Evolutionary conservation across 345 rosid species (phyloP), one percentile per base, ranked within the genome.

Genomic region (Salix brachista): DNA sequence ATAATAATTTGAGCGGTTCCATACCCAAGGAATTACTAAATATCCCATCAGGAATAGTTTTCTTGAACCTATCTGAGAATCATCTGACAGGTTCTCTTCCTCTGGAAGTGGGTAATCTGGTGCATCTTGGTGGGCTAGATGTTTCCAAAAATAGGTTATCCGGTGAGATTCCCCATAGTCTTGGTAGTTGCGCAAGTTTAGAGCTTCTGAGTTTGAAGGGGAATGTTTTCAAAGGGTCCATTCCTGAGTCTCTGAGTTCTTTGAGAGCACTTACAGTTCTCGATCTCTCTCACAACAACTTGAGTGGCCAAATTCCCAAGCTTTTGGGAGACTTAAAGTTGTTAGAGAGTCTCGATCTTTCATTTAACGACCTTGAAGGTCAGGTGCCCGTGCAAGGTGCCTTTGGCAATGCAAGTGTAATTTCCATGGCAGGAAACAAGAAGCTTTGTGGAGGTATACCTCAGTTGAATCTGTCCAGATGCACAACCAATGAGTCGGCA

Each of bases 371-470:
- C 56, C 3, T 50, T 50, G n/a, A 50, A 50, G 56, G 48, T 73
- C 70, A 21, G 64, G 73, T 79, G 25, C 73, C 34, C 16, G 0
- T 79, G 77, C 13, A 30, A 42, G 77, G 81, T 37, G 42, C 67
- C 18, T 79, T 79, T 46, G 11, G 36, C 39, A 79, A 79, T 68
- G 37, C 64, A 44, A 73, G 73, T 60, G 19, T 46, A 3, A 9
- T 71, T 25, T 67, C 46, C 16, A 1, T 79, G 0, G 9, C 34
- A 2, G 74, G 77, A 25, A 79, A 79, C 54, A 13, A 32, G 13
- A 73, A 54, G 39, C 81, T 73, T 8, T 73, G 78, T 58, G 81
- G 73, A 11, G 78, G 77, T 42, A 16, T 32, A 36, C 64, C 73
- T 21, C 54, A 52, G 19, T 39, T 72, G 26, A 28, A 34, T 19